These are phyloP conservation scores for Aspergillus sp. DNA, from an alignment of 2,329 filamentous ascomycete species.

Conservation along the genomic window DNA sequence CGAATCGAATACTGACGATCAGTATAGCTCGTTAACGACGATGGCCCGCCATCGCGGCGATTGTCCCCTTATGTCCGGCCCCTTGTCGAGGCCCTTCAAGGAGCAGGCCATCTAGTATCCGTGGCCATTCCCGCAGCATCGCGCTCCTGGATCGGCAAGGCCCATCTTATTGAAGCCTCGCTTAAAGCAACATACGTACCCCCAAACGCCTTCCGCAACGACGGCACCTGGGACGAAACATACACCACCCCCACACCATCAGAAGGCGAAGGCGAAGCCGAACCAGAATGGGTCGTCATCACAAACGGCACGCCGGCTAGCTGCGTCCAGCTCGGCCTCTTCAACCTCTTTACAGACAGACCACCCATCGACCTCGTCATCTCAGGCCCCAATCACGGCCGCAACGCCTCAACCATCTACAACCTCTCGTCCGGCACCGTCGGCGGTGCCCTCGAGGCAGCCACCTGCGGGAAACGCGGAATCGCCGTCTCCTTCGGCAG, in stretches of 20 bases:
- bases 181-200: conserved; percentile 79
- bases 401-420: conserved; percentile 76
- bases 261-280: conserved; percentile 45
- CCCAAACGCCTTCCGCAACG: conserved; percentile 53
- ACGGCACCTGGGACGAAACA: conserved; percentile 52
- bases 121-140: conserved; percentile 86
- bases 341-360: conserved; percentile 70
- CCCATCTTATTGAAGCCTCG: conserved; percentile 84
- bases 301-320: conserved; percentile 74
- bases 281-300: conserved; percentile 62
- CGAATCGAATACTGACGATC: not conserved
- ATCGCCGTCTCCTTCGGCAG: conserved; percentile 86
- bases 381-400: conserved; percentile 74
- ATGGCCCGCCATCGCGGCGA: conserved; percentile 70
- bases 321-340: conserved; percentile 73
- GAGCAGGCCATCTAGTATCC: conserved; percentile 75
- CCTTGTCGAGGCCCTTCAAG: conserved; percentile 66
- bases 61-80: conserved; percentile 74
- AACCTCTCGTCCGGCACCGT: conserved; percentile 72
- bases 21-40: conserved; percentile 60
- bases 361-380: conserved; percentile 71
- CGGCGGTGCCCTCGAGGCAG: conserved; percentile 73
- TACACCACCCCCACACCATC: conserved; percentile 23
- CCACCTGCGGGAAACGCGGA: conserved; percentile 64
- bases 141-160: conserved; percentile 94